Conservation (phyloP, 2,329 filamentous ascomycete species). For the Metarhizium robertsii region DNA sequence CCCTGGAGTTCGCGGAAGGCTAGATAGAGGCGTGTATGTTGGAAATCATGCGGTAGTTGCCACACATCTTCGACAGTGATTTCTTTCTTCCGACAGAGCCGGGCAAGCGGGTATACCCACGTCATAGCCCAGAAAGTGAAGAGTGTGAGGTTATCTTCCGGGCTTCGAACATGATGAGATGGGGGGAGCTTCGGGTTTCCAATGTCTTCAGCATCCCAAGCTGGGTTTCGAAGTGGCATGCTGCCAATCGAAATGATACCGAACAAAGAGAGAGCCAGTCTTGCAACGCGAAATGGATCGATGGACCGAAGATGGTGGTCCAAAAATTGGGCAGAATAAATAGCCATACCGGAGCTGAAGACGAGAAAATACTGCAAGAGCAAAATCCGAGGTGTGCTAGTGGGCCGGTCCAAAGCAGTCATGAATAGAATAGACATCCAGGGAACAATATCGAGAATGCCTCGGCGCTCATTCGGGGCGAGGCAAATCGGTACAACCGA, state of each 20-base stretch:
- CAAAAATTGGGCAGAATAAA: slow-evolving; percentile 22
- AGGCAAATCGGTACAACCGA: slow-evolving; percentile 21
- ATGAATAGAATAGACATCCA: slow-evolving; percentile 30
- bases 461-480: slow-evolving; percentile 15
- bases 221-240: slow-evolving; percentile 28
- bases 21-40: slow-evolving; percentile 65
- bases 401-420: slow-evolving; percentile 27
- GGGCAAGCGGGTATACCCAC: slow-evolving; percentile 71
- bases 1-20: slow-evolving; percentile 66
- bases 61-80: slow-evolving; percentile 75
- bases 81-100: slow-evolving; percentile 52
- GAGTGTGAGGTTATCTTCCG: slow-evolving; percentile 70
- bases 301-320: slow-evolving; percentile 11
- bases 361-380: slow-evolving; percentile 28
- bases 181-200: slow-evolving; percentile 18
- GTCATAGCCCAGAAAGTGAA: slow-evolving; percentile 81
- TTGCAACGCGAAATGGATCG: slow-evolving; percentile 14
- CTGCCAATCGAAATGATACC: slow-evolving; percentile 22
- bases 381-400: slow-evolving; percentile 30
- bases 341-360: slow-evolving; percentile 19
- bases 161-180: slow-evolving; percentile 43
- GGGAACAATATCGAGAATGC: slow-evolving; percentile 26
- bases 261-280: slow-evolving; percentile 14
- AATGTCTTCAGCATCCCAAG: slow-evolving; percentile 23
- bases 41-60: slow-evolving; percentile 70